phyloP scores from a whole-genome alignment of 164 flowering plant genomes.

The Chloranthus sessilifolius region DNA sequence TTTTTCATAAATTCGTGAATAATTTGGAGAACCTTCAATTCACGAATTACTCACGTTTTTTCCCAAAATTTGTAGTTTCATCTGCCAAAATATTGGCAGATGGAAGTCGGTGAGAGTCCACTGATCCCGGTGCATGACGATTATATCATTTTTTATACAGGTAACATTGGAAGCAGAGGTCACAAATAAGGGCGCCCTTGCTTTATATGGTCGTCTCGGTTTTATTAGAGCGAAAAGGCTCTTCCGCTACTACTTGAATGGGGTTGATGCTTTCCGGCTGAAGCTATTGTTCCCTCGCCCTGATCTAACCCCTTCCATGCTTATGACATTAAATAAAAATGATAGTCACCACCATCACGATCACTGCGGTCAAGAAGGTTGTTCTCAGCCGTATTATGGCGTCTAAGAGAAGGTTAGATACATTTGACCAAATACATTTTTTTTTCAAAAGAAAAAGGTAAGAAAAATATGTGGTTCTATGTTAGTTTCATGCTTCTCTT shows the following conservation, averaged over 20 bases:
- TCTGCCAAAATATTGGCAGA: too few species aligned
- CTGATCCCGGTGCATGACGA: not conserved
- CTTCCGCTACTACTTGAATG: constrained; percentile 90
- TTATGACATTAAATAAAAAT: not conserved
- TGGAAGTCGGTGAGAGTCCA: too few species aligned
- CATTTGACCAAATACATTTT: too few species aligned
- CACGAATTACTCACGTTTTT: too few species aligned
- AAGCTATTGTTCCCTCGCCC: constrained; percentile 76
- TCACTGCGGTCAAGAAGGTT: constrained; percentile 6
- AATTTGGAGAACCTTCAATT: not conserved
- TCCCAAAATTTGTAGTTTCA: too few species aligned
- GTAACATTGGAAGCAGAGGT: constrained; percentile 99
- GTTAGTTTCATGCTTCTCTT: too few species aligned
- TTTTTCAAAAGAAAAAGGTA: too few species aligned
- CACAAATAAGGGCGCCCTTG: constrained; percentile 96
- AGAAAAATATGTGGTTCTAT: too few species aligned
- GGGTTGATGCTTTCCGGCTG: constrained; percentile 93
- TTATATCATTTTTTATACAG: constrained; percentile 31
- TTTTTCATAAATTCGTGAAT: not conserved
- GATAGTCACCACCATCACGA: constrained; percentile 6
- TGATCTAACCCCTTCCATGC: constrained; percentile 23
- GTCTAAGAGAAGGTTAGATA: not conserved
- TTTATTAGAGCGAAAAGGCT: constrained; percentile 96
- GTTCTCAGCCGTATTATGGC: constrained; percentile 3
- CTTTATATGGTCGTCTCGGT: constrained; percentile 92